Evolutionary conservation across 352 stramenopile species (phyloP), one percentile per base, ranked within the genome.

Genomic region (Pythium apleroticum): DNA sequence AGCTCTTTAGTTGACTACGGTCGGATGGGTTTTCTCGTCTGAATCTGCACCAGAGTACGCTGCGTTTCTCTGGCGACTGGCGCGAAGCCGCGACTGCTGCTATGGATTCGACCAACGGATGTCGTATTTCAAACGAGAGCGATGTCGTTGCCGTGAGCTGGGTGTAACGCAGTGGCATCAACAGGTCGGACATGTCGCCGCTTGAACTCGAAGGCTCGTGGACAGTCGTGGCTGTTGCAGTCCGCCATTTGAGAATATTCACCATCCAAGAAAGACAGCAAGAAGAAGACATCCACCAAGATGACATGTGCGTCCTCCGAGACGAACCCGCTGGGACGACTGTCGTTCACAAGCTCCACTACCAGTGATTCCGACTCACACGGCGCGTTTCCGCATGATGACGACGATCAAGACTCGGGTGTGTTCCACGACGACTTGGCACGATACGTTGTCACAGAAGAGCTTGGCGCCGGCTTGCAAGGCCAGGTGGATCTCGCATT

Each of bases 381-480:
- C 20, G 9, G 28, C 2, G 17, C 14, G 22, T 48, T 66, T 30
- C 39, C 52, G 10, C 50, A 55, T 19, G 43, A 57, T 30, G 35
- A 59, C n/a, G 35, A 52, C 33, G 45, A 63, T 35, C n/a, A 49
- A 14, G 52, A 50, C 49, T 37, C 49, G 49, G 15, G 53, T 4
- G 20, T 50, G 9, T 60, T 66, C 37, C 39, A 56, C 14, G 35
- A 39, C 12, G 25, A 45, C 7, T 55, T 43, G 10, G n/a, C 68
- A 60, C n/a, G 73, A 70, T 81, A 79, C 60, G 24, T 56, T 39
- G 74, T 89, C 28, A 63, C 75, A 31, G 74, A 76, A 52, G 77
- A 89, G 56, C 75, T 91, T 41, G 79, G 81, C 24, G 72, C 68
- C 1, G 82, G 80, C 0, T 74, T 89, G 22, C 79, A 91, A 57